These are phyloP conservation scores for Zygosaccharomyces sapae DNA, from an alignment of 1,139 yeast genomes.

Conservation along the genomic window DNA sequence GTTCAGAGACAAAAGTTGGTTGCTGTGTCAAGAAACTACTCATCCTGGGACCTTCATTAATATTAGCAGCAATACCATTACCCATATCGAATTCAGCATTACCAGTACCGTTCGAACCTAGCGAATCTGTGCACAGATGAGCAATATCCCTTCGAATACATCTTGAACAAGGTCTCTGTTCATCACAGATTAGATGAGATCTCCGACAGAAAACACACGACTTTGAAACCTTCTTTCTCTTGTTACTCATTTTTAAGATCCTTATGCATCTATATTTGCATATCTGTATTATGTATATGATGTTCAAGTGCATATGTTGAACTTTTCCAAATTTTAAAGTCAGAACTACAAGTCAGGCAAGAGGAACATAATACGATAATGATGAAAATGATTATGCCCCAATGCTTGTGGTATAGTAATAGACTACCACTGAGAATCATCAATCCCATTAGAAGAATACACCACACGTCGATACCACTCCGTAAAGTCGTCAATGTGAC, in stretches of 20 bases:
- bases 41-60: slow-evolving; percentile 6
- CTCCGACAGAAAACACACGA: slow-evolving; percentile 93
- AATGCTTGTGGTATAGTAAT: background rate
- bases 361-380: background rate
- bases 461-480: background rate
- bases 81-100: slow-evolving; percentile 33
- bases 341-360: too few relatives aligned
- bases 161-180: slow-evolving; percentile 77
- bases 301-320: background rate
- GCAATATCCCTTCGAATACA: slow-evolving; percentile 87
- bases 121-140: slow-evolving; percentile 79
- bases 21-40: slow-evolving; percentile 42
- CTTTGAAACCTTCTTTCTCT: slow-evolving; percentile 22
- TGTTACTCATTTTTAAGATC: slow-evolving; percentile 1
- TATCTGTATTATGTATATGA: background rate
- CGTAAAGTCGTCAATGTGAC: slow-evolving; percentile 21
- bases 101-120: background rate
- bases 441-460: background rate
- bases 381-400: background rate
- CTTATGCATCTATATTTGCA: background rate
- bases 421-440: background rate
- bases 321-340: background rate
- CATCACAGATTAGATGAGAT: slow-evolving; percentile 93
- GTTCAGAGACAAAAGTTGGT: slow-evolving; percentile 82
- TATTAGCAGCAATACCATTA: background rate